Evolutionary conservation across 2,329 filamentous ascomycete genomes (phyloP).

Genomic region (Huntiella decipiens): DNA sequence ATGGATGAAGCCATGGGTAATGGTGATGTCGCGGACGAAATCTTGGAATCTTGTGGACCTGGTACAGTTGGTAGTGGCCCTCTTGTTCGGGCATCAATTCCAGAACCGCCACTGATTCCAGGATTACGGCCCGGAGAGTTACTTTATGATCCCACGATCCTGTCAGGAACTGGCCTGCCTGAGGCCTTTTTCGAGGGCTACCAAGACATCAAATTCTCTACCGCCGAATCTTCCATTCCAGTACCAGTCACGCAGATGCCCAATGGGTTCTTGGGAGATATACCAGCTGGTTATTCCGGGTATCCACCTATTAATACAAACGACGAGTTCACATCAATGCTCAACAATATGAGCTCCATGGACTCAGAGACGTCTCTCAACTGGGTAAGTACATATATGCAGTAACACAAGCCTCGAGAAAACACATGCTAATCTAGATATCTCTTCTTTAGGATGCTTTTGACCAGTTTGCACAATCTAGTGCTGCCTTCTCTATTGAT

Average conservation of each 20-base stretch:
- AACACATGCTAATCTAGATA: neutral
- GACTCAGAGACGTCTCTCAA: conserved; percentile 20
- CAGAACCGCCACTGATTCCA: neutral
- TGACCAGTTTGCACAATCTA: conserved; percentile 34
- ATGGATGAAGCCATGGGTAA: neutral
- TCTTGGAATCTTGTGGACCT: neutral
- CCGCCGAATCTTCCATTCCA: too few species aligned
- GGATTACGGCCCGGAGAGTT: too few species aligned
- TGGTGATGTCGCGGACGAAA: neutral
- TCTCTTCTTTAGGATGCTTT: conserved; percentile 27
- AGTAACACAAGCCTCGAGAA: neutral
- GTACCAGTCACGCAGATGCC: neutral
- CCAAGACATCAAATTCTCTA: too few species aligned
- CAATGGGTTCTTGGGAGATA: neutral
- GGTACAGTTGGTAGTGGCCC: neutral
- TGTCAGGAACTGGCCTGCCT: neutral
- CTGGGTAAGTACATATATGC: conserved; percentile 23
- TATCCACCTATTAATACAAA: neutral
- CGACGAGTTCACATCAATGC: conserved; percentile 23
- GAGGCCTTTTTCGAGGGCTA: neutral
- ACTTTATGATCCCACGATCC: neutral
- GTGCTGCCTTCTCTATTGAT: conserved; percentile 7
- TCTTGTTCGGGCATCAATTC: conserved; percentile 1
- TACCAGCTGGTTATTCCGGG: neutral
- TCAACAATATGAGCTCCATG: conserved; percentile 23